phyloP scores from a whole-genome alignment of 352 stramenopile species.

The Globisporangium nodosum region DNA sequence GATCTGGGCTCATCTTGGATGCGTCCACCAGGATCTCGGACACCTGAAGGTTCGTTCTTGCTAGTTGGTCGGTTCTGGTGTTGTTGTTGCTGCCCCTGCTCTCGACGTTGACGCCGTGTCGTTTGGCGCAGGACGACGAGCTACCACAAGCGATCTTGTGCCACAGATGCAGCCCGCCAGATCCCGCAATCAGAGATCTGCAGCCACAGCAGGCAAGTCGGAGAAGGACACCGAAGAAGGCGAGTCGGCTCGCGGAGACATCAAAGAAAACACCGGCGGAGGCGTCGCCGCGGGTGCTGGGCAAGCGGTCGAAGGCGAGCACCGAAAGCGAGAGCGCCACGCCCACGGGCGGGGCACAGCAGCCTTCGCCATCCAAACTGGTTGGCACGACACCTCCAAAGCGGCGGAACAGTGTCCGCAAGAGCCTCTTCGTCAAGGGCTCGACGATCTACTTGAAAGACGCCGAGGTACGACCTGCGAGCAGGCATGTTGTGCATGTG shows the following conservation, averaged over 20 bases:
- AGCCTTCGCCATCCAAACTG: background rate
- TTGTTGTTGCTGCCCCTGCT: background rate
- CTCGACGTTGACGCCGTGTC: background rate
- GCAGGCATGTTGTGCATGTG: background rate
- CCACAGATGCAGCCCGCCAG: background rate
- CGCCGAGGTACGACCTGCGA: constrained; percentile 29
- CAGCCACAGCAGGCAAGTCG: background rate
- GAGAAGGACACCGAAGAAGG: background rate
- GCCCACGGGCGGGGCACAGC: constrained; percentile 6
- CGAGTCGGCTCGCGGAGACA: background rate
- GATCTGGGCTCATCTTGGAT: constrained; percentile 71
- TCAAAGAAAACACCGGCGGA: constrained; percentile 1
- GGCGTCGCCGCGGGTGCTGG: constrained; percentile 3
- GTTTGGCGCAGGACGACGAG: constrained; percentile 3
- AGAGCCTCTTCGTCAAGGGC: constrained; percentile 46
- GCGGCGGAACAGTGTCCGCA: constrained; percentile 24
- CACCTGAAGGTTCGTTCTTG: constrained; percentile 16
- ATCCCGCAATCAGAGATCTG: background rate
- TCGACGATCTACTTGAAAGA: constrained; percentile 62
- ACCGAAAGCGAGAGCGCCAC: constrained; percentile 10
- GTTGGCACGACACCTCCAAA: constrained; percentile 8
- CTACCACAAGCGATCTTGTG: constrained; percentile 10
- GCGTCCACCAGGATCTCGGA: constrained; percentile 45
- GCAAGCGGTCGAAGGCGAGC: constrained; percentile 2
- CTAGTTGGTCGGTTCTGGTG: background rate